Evolutionary conservation across 331 rosid genomes (phyloP), one percentile per base, ranked within the genome.

Genomic region (Ulmus americana): DNA sequence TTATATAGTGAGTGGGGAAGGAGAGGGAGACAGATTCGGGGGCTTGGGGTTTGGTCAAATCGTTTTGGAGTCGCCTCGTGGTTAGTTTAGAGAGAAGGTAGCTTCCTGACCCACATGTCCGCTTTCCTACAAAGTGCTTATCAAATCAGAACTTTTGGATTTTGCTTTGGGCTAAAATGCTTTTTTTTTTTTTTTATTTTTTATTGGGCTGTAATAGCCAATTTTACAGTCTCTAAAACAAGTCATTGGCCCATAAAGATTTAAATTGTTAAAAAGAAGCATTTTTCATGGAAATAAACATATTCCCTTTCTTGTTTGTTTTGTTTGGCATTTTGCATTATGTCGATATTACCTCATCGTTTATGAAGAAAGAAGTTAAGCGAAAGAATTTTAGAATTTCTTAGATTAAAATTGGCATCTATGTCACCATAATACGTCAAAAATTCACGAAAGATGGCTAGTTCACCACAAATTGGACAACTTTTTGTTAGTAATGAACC

Each of bases 71-170:
- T 10, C 13, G 15, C 70, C 45, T 45, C 65, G 59, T 63, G 55
- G 9, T 49, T 52, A 5, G 10, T 44, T 14, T 6, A 0, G 67
- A 65, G 72, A 8, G 57, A 65, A 50, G 42, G 9, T 65, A 43
- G 77, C 45, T 51, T 38, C 61, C 64, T 12, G 38, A 12, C 35
- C 61, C 40, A 45, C 16, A 45, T 59, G 48, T 40, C 48, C 14
- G 52, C 39, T 40, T 61, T 54, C 42, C 43, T 39, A 16, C 43
- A 4, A 28, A 18, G 47, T 39, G 13, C n/a, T 45, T 7, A 13
- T 12, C 4, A 11, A 61, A 45, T 46, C 20, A 60, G 20, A 13
- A 8, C 0, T 10, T 40, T 1, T n/a, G 13, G 14, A 46, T 39
- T 13, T 18, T 48, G n/a, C 0, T 4, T n/a, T 49, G 55, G 18